Base-by-base conservation (phyloP, 2,329 filamentous ascomycete species). In the Sclerotinia borealis region DNA sequence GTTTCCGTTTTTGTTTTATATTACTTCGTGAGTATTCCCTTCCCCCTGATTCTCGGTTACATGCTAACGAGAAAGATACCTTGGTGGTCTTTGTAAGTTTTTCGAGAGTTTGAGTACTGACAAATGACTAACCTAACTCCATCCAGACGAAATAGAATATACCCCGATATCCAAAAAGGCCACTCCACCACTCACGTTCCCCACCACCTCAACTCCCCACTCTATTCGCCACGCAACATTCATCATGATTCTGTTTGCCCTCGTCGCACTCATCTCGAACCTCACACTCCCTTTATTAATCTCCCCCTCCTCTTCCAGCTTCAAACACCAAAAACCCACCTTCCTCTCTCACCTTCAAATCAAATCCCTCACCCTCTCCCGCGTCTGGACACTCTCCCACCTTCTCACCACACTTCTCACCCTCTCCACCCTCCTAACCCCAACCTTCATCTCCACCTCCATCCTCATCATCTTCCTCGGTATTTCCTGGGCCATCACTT, bases 1-100 rank as follows among this genome's bases (percentile, higher is more conserved):
- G 75, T 76, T 75, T 64, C 70, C 70, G 6, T 75, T 76, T 61
- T 65, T 76, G 15, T 76, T 73, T 51, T 75, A 76, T 61, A 71
- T 68, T 49, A 72, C 73, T 11, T 73, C 63, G 50, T 75, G 66
- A 61, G 61, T 63, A 19, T 10, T 36, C 9, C 10, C 27, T 8
- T 17, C 15, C 13, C 25, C 36, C 8, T 48, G 31, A 27, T 15
- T 45, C 25, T 37, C 4, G 13, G 47, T 10, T 1, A 27, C 9
- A 41, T 49, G 36, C 49, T 64, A 48, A 61, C n/a, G n/a, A 25
- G 22, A 25, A 31, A 64, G 62, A 55, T 64, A 64, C 19, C 29
- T 64, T 19, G 62, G 62, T 8, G 37, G 60, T 25, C 50, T 64
- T 22, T 64, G 62, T 64, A 55, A n/a, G 56, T 61, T 29, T 9